Conservation (phyloP, 2,329 filamentous ascomycete species). For the Trichoderma sp. region DNA sequence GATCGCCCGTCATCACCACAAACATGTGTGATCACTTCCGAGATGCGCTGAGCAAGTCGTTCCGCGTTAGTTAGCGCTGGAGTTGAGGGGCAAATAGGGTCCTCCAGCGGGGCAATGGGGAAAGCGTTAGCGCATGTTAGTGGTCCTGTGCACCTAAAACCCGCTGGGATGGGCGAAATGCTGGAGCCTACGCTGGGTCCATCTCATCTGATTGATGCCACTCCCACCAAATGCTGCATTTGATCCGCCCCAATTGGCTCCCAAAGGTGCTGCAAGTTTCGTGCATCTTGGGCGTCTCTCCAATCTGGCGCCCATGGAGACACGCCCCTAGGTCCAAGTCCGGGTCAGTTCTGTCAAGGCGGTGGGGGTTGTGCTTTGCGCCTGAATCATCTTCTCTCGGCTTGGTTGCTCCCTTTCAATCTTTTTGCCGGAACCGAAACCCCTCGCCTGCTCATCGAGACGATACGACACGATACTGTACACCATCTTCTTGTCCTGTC, state of each 20-base stretch:
- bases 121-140: background rate
- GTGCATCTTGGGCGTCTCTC: background rate
- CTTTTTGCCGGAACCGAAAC: background rate
- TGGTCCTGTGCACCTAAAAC: background rate
- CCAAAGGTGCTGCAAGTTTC: background rate
- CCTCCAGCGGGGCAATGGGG: slow-evolving; percentile 6
- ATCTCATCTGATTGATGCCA: background rate
- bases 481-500: background rate
- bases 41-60: background rate
- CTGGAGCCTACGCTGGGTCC: slow-evolving; percentile 12
- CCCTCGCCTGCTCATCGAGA: background rate
- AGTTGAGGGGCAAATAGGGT: slow-evolving; percentile 5
- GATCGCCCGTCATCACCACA: slow-evolving; percentile 1
- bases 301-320: background rate
- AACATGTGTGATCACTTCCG: background rate
- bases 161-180: background rate
- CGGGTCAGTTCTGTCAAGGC: background rate
- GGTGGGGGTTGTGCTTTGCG: background rate
- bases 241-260: slow-evolving; percentile 1
- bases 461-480: background rate
- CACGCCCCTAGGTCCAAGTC: slow-evolving; percentile 21
- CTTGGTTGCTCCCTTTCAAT: background rate
- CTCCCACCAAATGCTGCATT: background rate
- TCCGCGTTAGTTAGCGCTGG: background rate
- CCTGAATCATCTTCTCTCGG: background rate